A percentile compares a stretch with the other conserved stretches of the same genome.
These are phyloP conservation scores for Paracoccidioides brasiliensis DNA, from an alignment of 2,329 filamentous ascomycete genomes.

Conservation along the genomic window DNA sequence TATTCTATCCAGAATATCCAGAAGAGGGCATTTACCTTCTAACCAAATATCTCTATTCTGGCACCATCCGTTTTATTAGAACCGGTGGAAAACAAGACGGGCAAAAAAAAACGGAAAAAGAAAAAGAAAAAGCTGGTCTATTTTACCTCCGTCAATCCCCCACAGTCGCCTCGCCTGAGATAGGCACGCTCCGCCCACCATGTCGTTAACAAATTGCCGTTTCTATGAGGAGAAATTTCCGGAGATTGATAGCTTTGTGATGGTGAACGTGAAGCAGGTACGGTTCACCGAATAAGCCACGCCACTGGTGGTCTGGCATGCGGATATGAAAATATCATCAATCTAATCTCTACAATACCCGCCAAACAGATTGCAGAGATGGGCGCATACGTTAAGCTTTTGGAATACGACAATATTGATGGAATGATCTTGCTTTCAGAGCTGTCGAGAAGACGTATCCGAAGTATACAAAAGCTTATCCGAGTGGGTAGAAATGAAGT, in stretches of 20 bases:
- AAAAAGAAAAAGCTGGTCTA: no score
- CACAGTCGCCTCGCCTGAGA: background rate
- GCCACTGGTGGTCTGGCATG: background rate
- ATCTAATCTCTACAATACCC: background rate
- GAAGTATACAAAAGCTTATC: slow-evolving; percentile 98
- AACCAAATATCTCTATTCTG: background rate
- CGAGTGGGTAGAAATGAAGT: slow-evolving; percentile 96
- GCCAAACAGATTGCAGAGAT: slow-evolving; percentile 79
- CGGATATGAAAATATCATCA: background rate
- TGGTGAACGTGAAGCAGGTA: slow-evolving; percentile 99
- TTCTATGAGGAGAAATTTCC: slow-evolving; percentile 98
- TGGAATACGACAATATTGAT: slow-evolving; percentile 99
- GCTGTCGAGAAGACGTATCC: slow-evolving; percentile 92
- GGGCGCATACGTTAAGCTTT: slow-evolving; percentile 98
- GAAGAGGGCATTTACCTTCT: background rate
- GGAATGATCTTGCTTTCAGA: slow-evolving; percentile 99
- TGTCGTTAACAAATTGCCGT: slow-evolving; percentile 92
- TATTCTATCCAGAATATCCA: background rate
- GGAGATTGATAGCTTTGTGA: slow-evolving; percentile 98
- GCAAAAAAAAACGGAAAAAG: no score
- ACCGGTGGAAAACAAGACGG: no score
- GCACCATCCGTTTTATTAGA: background rate
- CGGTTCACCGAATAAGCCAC: slow-evolving; percentile 4
- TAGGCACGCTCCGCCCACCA: slow-evolving; percentile 41
- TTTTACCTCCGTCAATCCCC: background rate